A percentile compares a stretch with the other conserved stretches of the same genome.
Evolutionary conservation across 176 grass and related monocot genomes (phyloP).

Genomic region (maize (Zea mays)): DNA sequence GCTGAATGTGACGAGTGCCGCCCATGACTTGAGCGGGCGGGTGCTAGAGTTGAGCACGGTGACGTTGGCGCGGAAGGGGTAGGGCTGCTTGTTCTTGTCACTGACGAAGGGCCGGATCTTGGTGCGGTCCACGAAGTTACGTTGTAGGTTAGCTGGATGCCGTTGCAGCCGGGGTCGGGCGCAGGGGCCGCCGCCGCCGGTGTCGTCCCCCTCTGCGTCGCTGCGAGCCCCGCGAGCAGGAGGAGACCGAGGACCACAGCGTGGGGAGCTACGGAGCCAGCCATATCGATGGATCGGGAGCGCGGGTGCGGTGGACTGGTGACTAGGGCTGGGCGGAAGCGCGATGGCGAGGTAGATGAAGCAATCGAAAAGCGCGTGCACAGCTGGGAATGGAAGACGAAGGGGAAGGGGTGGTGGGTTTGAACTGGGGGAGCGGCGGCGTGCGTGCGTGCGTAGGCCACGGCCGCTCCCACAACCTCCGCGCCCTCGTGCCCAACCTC

Average conservation of each 20-base stretch:
- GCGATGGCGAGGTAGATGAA: conserved; percentile 34
- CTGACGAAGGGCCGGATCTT: conserved; percentile 70
- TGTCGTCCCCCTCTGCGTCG: background rate
- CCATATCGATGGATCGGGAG: conserved; percentile 48
- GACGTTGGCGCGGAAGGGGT: conserved; percentile 48
- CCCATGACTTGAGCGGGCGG: conserved; percentile 66
- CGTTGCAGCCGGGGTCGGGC: conserved; percentile 65
- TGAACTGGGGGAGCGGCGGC: conserved; percentile 53
- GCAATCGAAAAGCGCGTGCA: conserved; percentile 58
- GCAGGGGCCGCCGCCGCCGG: conserved; percentile 47
- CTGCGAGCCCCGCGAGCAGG: too few species aligned
- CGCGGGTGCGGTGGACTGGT: background rate
- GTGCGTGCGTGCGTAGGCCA: conserved; percentile 27
- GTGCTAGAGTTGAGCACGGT: conserved; percentile 50
- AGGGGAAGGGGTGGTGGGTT: conserved; percentile 40
- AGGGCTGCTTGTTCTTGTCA: conserved; percentile 60
- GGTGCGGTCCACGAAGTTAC: conserved; percentile 9
- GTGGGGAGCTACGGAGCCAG: too few species aligned
- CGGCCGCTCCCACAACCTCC: too few species aligned
- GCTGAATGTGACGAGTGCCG: conserved; percentile 52
- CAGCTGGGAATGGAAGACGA: background rate
- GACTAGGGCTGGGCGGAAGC: background rate
- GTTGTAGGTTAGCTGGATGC: conserved; percentile 58
- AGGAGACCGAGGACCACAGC: too few species aligned
- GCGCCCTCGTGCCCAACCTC: too few species aligned